These are phyloP conservation scores for Knufia fluminis DNA, from an alignment of 2,329 filamentous ascomycete genomes.

Conservation along the genomic window DNA sequence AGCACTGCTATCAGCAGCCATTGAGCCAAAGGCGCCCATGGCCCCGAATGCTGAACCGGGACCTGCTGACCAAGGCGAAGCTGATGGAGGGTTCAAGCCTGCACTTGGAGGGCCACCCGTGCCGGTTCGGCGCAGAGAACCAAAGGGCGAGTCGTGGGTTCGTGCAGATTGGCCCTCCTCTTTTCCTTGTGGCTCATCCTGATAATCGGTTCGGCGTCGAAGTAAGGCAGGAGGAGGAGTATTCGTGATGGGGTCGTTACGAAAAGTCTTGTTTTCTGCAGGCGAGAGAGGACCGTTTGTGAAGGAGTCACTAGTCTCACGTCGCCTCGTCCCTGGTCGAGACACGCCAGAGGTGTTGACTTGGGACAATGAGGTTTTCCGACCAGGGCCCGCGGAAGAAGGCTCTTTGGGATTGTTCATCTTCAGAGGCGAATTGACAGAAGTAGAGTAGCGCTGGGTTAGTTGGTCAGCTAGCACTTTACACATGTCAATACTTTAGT, in stretches of 20 bases:
- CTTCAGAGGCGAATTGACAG: conserved; percentile 91
- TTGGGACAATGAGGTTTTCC: conserved; percentile 75
- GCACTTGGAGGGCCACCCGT: conserved; percentile 45
- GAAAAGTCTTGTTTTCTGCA: conserved; percentile 36
- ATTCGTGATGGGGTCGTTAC: conserved; percentile 45
- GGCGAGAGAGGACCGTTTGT: conserved; percentile 40
- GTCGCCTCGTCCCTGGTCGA: conserved; percentile 67
- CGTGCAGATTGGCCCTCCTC: conserved; percentile 38
- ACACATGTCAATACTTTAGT: too few species aligned
- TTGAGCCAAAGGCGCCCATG: conserved; percentile 84
- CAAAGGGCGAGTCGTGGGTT: conserved; percentile 40
- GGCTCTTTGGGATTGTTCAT: conserved; percentile 56
- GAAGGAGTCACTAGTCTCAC: conserved; percentile 71
- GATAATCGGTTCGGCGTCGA: conserved; percentile 54
- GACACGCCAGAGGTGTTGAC: conserved; percentile 64
- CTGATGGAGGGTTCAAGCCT: conserved; percentile 35
- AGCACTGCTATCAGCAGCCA: conserved; percentile 48
- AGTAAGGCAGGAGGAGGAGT: conserved; percentile 53
- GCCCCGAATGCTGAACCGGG: conserved; percentile 57
- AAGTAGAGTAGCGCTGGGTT: conserved; percentile 63
- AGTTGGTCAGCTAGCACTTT: conserved; percentile 17
- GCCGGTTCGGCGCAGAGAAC: conserved; percentile 47
- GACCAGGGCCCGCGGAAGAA: conserved; percentile 42
- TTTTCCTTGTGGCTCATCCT: conserved; percentile 43
- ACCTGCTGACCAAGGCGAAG: conserved; percentile 51